phyloP scores from a whole-genome alignment of 495 filamentous ascomycete species.

The Aspergillus ostianus region DNA sequence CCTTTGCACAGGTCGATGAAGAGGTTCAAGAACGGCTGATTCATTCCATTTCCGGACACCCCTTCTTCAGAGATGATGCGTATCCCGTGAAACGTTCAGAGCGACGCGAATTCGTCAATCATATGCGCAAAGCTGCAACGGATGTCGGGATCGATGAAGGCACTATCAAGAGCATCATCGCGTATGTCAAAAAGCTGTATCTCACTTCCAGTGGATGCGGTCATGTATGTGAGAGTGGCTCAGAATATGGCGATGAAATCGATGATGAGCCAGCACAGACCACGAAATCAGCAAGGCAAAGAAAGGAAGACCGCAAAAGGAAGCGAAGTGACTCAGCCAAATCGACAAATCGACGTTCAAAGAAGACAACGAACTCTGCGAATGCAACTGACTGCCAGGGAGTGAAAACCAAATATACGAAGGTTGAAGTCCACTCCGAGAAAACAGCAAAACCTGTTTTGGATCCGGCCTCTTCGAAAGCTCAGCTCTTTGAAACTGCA shows the following conservation, averaged over 20 bases:
- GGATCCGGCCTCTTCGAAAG: too few species aligned
- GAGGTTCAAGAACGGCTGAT: slow-evolving; percentile 17
- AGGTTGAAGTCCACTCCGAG: too few species aligned
- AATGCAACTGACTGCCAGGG: not conserved
- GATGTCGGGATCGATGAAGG: slow-evolving; percentile 15
- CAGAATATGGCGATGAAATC: slow-evolving; percentile 26
- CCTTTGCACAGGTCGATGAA: slow-evolving; percentile 21
- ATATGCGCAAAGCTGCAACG: slow-evolving; percentile 17
- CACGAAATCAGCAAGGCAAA: slow-evolving; percentile 8
- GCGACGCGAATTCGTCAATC: slow-evolving; percentile 19
- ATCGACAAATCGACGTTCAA: not conserved
- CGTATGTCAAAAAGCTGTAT: slow-evolving; percentile 25
- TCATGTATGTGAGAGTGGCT: not conserved
- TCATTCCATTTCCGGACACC: slow-evolving; percentile 19
- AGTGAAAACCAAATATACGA: too few species aligned
- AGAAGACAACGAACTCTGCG: not conserved
- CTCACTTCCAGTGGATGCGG: slow-evolving; percentile 10
- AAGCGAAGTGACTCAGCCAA: slow-evolving; percentile 9
- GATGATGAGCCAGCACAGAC: slow-evolving; percentile 10
- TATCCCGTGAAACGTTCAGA: slow-evolving; percentile 22
- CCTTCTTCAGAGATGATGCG: slow-evolving; percentile 19
- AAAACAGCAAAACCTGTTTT: too few species aligned
- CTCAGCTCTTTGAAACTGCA: too few species aligned
- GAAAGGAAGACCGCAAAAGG: slow-evolving; percentile 20
- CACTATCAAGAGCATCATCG: slow-evolving; percentile 14